phyloP scores from a whole-genome alignment of 306 rosid genomes.

The Gynostemma pentaphyllum region DNA sequence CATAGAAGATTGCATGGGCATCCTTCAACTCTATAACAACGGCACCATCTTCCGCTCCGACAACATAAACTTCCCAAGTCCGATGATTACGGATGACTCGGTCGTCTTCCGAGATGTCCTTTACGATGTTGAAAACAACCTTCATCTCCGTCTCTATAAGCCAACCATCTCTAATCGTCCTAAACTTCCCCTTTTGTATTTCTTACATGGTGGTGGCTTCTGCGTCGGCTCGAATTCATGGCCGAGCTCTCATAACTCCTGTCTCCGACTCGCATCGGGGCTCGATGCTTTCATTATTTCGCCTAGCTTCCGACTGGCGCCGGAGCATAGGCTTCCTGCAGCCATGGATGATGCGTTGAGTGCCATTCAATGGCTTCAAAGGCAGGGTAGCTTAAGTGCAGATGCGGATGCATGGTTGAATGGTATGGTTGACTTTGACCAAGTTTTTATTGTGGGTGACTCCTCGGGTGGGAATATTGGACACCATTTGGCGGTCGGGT shows the following conservation, averaged over 20 bases:
- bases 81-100: slow-evolving; percentile 31
- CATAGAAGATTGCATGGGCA: slow-evolving; percentile 89
- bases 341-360: slow-evolving; percentile 62
- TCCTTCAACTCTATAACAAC: slow-evolving; percentile 69
- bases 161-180: slow-evolving; percentile 16
- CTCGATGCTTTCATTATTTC: slow-evolving; percentile 42
- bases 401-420: slow-evolving; percentile 46
- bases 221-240: slow-evolving; percentile 74
- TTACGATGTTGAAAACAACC: slow-evolving; percentile 33
- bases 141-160: slow-evolving; percentile 57
- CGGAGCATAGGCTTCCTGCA: slow-evolving; percentile 72
- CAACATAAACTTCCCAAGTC: slow-evolving; percentile 30
- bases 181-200: slow-evolving; percentile 39
- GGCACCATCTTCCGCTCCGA: slow-evolving; percentile 55
- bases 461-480: slow-evolving; percentile 92
- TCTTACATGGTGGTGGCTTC: slow-evolving; percentile 84
- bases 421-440: slow-evolving; percentile 38
- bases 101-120: slow-evolving; percentile 41
- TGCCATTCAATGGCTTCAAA: slow-evolving; percentile 58
- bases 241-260: slow-evolving; percentile 75
- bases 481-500: slow-evolving; percentile 64
- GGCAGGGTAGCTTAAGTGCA: slow-evolving; percentile 19
- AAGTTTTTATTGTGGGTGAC: slow-evolving; percentile 64
- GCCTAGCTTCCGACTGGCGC: slow-evolving; percentile 71
- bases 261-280: slow-evolving; percentile 42